A percentile compares a stretch with the other conserved stretches of the same genome.
Conservation (phyloP, 257 asterid species). For the Solanum etuberosum region DNA sequence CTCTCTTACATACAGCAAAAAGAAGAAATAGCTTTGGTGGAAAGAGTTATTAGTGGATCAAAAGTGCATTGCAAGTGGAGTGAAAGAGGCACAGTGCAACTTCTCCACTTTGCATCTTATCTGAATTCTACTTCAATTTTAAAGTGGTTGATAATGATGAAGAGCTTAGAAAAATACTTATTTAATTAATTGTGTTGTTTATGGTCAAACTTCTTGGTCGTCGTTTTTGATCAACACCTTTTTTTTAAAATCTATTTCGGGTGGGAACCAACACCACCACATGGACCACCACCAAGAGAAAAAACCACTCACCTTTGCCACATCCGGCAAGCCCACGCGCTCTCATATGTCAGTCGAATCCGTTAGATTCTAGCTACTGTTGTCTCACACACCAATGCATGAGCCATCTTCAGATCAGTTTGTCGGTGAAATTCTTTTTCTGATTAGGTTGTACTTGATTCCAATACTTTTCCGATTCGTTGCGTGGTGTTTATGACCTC, state of each 20-base stretch:
- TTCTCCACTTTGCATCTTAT: background rate
- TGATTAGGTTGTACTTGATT: background rate
- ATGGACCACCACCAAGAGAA: background rate
- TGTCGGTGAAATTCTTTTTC: background rate
- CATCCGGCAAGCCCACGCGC: background rate
- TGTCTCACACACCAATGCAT: background rate
- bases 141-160: background rate
- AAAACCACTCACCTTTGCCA: background rate
- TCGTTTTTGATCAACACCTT: too few species aligned
- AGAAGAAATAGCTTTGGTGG: background rate
- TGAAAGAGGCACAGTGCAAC: background rate
- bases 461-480: background rate
- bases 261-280: background rate
- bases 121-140: background rate
- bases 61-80: background rate
- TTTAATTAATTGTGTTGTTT: background rate
- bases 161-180: background rate
- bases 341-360: background rate
- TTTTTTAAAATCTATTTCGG: too few species aligned
- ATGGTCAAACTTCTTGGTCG: background rate
- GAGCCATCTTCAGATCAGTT: background rate
- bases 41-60: background rate
- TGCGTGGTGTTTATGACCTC: background rate
- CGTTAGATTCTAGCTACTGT: background rate
- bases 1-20: background rate